phyloP scores from a whole-genome alignment of 83 land plant genomes.

The Thuja plicata region DNA sequence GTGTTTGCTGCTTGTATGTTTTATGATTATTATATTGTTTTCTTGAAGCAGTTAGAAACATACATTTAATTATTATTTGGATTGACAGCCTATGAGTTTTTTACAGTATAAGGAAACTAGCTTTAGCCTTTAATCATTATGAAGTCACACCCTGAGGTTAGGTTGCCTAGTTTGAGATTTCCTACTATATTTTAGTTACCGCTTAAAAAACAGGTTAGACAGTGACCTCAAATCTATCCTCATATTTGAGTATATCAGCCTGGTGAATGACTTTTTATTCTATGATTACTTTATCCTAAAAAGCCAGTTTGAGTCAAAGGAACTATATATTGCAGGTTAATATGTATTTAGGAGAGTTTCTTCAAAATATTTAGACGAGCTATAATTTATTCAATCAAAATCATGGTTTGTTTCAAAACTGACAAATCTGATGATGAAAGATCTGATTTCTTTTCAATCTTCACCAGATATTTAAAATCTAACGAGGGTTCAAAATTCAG shows the following conservation, averaged over 20 bases:
- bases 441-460: neutral
- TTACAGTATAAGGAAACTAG: neutral
- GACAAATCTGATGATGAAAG: neutral
- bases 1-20: slow-evolving; percentile 6
- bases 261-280: neutral
- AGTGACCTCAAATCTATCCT: neutral
- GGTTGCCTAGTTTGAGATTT: neutral
- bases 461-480: neutral
- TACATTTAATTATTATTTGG: neutral
- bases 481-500: slow-evolving; percentile 26
- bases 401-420: neutral
- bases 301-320: neutral
- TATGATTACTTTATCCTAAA: neutral
- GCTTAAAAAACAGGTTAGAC: neutral
- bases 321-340: neutral
- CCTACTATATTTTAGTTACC: neutral
- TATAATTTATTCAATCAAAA: neutral
- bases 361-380: neutral
- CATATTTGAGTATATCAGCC: neutral
- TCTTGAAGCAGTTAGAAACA: neutral
- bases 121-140: neutral
- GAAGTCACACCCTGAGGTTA: neutral
- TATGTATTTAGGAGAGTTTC: neutral
- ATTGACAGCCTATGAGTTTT: neutral
- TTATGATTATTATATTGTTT: neutral